These are phyloP conservation scores for Sonneratia alba DNA, from an alignment of 345 rosid genomes.

Conservation along the genomic window DNA sequence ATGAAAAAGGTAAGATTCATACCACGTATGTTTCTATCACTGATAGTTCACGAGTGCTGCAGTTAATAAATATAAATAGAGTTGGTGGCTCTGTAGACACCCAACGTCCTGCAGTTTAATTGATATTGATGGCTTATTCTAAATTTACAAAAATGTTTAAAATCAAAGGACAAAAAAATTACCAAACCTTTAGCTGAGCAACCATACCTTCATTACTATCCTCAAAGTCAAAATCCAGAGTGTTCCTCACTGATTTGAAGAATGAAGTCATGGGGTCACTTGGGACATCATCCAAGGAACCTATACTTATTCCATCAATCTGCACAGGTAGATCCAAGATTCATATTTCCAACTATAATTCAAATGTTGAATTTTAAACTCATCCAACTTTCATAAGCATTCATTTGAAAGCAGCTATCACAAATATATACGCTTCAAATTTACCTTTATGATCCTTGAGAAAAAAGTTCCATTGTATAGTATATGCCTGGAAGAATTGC, in stretches of 20 bases:
- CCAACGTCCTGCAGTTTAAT: conserved; percentile 60
- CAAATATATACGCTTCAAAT: not conserved
- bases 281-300: conserved; percentile 77
- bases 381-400: not conserved
- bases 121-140: not conserved
- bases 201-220: conserved; percentile 73
- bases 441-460: not conserved
- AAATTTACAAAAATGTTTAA: not conserved
- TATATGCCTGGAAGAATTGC: not conserved
- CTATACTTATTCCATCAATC: conserved; percentile 71
- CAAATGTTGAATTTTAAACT: not conserved
- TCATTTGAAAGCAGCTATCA: not conserved
- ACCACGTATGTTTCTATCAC: conserved; percentile 91
- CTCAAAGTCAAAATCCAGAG: conserved; percentile 93
- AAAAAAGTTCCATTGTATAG: not conserved
- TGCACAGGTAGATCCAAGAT: conserved; percentile 28
- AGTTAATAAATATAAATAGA: conserved; percentile 69
- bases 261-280: conserved; percentile 52
- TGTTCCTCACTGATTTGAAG: conserved; percentile 75
- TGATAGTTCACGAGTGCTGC: conserved; percentile 87
- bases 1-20: conserved; percentile 16
- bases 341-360: not conserved
- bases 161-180: not conserved
- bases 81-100: conserved; percentile 66
- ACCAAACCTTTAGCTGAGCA: not conserved